Evolutionary conservation across 495 filamentous ascomycete genomes (phyloP).

Genomic region (Penicillium ucsense): DNA sequence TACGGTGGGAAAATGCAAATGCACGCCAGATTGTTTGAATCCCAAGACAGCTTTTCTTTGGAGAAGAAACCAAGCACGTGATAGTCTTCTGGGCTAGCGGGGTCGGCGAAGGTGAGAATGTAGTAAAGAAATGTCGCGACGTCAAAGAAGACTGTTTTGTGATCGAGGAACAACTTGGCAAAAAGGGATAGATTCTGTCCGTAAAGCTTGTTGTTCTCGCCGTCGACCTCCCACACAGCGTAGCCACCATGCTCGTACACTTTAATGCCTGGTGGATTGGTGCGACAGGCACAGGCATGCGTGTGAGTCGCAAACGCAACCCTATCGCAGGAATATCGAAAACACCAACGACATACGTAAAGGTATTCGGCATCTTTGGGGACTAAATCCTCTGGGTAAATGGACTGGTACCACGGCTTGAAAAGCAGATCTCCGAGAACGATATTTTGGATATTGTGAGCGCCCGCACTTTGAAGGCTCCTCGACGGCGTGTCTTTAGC

Average conservation of each 20-base stretch:
- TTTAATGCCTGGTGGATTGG: slow-evolving; percentile 33
- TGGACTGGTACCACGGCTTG: slow-evolving; percentile 68
- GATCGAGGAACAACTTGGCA: slow-evolving; percentile 95
- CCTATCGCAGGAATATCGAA: slow-evolving; percentile 76
- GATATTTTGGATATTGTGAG: slow-evolving; percentile 64
- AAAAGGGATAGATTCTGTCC: slow-evolving; percentile 94
- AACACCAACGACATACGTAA: slow-evolving; percentile 88
- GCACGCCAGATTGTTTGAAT: slow-evolving; percentile 95
- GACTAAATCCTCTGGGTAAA: slow-evolving; percentile 69
- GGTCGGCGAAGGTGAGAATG: slow-evolving; percentile 52
- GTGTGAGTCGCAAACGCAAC: slow-evolving; percentile 47
- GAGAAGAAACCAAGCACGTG: slow-evolving; percentile 88
- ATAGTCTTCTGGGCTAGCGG: slow-evolving; percentile 26
- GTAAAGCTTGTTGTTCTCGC: slow-evolving; percentile 80
- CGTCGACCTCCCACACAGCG: slow-evolving; percentile 85
- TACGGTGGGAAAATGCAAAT: slow-evolving; percentile 95
- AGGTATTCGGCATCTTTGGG: slow-evolving; percentile 53
- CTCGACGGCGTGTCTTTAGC: slow-evolving; percentile 18
- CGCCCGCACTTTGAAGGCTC: slow-evolving; percentile 25
- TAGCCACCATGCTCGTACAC: slow-evolving; percentile 52
- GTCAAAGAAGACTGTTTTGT: slow-evolving; percentile 97
- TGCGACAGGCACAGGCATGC: slow-evolving; percentile 26
- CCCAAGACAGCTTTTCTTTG: slow-evolving; percentile 98
- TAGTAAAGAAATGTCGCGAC: slow-evolving; percentile 93
- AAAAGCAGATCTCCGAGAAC: slow-evolving; percentile 66